These are phyloP conservation scores for Mycogone perniciosa DNA, from an alignment of 2,329 filamentous ascomycete genomes.

Conservation along the genomic window DNA sequence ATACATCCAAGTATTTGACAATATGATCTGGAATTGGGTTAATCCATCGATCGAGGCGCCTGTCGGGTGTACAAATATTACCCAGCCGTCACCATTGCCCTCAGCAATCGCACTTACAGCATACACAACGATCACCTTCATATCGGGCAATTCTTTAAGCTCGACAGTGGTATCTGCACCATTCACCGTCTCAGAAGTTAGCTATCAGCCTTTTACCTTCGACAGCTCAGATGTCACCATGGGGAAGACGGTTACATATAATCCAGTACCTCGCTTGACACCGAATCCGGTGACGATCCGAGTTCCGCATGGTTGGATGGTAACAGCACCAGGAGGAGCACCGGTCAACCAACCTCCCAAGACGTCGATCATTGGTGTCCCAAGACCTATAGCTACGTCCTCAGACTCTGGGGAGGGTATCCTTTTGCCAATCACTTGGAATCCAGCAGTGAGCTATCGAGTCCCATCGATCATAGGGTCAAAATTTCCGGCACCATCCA, in stretches of 20 bases:
- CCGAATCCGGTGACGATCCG: conserved; percentile 1
- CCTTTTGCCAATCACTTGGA: conserved; percentile 6
- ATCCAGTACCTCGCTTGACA: background rate
- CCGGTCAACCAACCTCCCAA: background rate
- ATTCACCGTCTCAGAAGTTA: conserved; percentile 4
- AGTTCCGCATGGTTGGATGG: conserved; percentile 1
- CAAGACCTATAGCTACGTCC: background rate
- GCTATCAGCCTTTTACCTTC: conserved; percentile 2
- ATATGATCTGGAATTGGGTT: conserved; percentile 7
- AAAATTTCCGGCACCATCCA: background rate
- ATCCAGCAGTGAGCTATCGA: conserved; percentile 1
- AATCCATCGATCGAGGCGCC: conserved; percentile 3
- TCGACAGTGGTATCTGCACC: conserved; percentile 2
- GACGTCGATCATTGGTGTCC: background rate
- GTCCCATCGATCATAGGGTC: background rate
- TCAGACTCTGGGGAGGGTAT: background rate
- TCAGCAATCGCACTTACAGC: conserved; percentile 1
- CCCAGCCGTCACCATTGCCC: conserved; percentile 2
- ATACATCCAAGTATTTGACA: conserved; percentile 4
- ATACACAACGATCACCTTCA: conserved; percentile 6
- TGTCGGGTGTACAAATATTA: conserved; percentile 3
- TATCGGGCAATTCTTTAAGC: background rate
- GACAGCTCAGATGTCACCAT: background rate
- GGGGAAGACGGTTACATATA: background rate
- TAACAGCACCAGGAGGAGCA: background rate